Conservation (phyloP, 495 filamentous ascomycete species). For the Mytilinidion resinicola region DNA sequence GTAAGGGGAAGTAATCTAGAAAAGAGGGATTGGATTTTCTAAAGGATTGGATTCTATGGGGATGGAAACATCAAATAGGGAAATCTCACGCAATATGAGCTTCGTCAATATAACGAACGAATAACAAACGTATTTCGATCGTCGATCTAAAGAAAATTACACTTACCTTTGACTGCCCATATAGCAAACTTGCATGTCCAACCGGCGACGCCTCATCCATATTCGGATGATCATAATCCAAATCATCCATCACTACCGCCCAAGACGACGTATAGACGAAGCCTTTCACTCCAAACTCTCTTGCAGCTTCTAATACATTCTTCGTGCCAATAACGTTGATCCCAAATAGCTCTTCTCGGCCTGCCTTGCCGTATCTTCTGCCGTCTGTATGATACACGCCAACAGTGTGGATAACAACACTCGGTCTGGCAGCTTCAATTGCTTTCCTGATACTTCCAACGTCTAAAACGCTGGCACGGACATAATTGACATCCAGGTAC, state of each 20-base stretch:
- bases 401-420: constrained; percentile 35
- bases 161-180: constrained; percentile 54
- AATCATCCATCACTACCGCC: constrained; percentile 51
- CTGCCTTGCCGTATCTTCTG: constrained; percentile 26
- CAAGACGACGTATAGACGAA: constrained; percentile 49
- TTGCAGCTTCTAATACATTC: constrained; percentile 37
- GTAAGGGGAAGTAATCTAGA: not conserved
- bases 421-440: constrained; percentile 26
- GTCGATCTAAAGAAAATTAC: not conserved
- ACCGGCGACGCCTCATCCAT: constrained; percentile 50
- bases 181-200: constrained; percentile 45
- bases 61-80: not conserved
- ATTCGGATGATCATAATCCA: constrained; percentile 46
- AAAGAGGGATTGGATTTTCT: not conserved
- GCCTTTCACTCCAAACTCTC: constrained; percentile 32
- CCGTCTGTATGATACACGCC: constrained; percentile 28
- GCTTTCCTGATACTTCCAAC: constrained; percentile 20
- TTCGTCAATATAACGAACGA: too few relatives aligned
- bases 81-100: not conserved
- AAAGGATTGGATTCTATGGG: constrained; percentile 12
- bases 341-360: constrained; percentile 27
- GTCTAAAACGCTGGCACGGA: constrained; percentile 29
- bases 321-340: constrained; percentile 44
- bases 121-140: too few relatives aligned
- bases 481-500: constrained; percentile 20